Evolutionary conservation across 2,329 filamentous ascomycete species (phyloP).

Genomic region (Penicillium rolfsii): DNA sequence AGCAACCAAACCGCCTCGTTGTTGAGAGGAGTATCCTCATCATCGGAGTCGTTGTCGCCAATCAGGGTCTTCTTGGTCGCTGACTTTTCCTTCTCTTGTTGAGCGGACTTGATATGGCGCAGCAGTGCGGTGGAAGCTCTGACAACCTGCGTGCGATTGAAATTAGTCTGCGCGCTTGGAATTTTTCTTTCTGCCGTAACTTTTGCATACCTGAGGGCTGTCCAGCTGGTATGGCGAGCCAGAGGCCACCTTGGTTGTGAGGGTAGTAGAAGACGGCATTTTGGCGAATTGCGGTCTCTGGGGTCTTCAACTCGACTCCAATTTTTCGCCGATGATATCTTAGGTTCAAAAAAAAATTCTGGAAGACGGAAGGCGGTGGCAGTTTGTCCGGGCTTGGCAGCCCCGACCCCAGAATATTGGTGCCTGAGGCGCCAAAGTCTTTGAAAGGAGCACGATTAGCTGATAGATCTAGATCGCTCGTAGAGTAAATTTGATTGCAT

Average conservation of each 20-base stretch:
- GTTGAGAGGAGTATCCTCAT: conserved; percentile 49
- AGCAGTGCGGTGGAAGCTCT: conserved; percentile 64
- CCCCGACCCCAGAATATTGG: conserved; percentile 13
- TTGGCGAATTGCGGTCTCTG: conserved; percentile 32
- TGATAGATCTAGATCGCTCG: no score
- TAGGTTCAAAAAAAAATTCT: conserved; percentile 42
- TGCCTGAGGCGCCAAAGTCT: conserved; percentile 21
- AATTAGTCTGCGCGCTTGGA: conserved; percentile 19
- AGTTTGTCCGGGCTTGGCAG: conserved; percentile 37
- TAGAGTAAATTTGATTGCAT: no score
- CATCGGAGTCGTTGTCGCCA: conserved; percentile 46
- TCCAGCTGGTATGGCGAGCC: conserved; percentile 54
- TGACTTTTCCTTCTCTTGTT: conserved; percentile 52
- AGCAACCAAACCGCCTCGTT: conserved; percentile 63
- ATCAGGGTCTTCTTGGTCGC: conserved; percentile 58
- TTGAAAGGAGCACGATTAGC: not conserved
- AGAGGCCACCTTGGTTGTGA: conserved; percentile 47
- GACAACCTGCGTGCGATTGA: conserved; percentile 50
- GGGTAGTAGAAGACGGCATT: conserved; percentile 47
- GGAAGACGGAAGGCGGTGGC: conserved; percentile 40
- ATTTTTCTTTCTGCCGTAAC: conserved; percentile 2
- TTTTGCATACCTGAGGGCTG: conserved; percentile 47
- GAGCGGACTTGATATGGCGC: conserved; percentile 58
- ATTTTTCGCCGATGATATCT: conserved; percentile 34
- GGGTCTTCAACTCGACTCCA: conserved; percentile 32